Conservation (phyloP, 1,284 basidiomycete species). For the Naganishia liquefaciens region DNA sequence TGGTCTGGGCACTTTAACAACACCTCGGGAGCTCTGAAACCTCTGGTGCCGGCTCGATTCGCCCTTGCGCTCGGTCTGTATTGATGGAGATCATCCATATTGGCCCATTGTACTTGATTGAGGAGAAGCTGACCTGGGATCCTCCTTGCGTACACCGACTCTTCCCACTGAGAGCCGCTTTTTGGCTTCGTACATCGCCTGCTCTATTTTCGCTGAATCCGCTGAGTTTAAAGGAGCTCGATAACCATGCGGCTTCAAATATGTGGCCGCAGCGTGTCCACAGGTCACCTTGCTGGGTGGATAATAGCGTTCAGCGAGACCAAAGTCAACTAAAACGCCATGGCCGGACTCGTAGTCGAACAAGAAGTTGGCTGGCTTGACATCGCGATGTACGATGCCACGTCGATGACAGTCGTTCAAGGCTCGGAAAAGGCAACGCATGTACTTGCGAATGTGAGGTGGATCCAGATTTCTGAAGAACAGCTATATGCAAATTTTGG, state of each 20-base stretch:
- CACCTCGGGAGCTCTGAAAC: conserved; percentile 96
- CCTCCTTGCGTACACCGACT: conserved; percentile 54
- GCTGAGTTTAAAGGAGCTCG: conserved; percentile 45
- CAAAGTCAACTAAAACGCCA: conserved; percentile 93
- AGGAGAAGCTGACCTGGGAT: conserved; percentile 45
- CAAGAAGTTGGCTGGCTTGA: conserved; percentile 97
- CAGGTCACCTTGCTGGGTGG: conserved; percentile 57
- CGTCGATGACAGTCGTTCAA: conserved; percentile 85
- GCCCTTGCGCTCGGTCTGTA: conserved; percentile 81
- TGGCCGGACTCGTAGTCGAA: conserved; percentile 82
- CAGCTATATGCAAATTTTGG: too few species aligned
- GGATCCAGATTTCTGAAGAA: conserved; percentile 53
- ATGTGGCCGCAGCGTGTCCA: conserved; percentile 68
- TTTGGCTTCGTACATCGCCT: conserved; percentile 65
- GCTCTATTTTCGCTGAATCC: conserved; percentile 43
- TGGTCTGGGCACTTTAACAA: conserved; percentile 93
- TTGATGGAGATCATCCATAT: background rate
- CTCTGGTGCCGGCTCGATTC: conserved; percentile 93
- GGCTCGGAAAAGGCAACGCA: conserved; percentile 87
- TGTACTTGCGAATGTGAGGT: conserved; percentile 72
- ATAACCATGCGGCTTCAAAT: conserved; percentile 66
- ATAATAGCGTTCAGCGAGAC: conserved; percentile 69
- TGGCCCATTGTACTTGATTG: background rate
- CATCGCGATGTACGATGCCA: conserved; percentile 91
- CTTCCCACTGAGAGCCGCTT: conserved; percentile 54